phyloP scores from a whole-genome alignment of 176 grass and related monocot genomes.

The Triticum dicoccoides region DNA sequence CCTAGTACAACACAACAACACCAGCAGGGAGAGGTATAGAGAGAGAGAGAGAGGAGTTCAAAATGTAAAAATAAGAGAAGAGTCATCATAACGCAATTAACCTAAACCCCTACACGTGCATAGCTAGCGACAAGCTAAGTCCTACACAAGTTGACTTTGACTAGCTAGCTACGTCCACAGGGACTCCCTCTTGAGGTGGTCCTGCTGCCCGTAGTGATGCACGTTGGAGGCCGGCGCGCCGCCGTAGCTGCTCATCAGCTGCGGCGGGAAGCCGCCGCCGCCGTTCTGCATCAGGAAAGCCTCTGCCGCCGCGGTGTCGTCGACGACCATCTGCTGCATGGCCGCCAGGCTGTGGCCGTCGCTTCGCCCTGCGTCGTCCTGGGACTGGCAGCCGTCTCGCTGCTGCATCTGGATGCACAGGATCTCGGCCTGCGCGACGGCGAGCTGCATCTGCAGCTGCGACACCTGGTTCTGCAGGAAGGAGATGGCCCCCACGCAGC shows the following conservation, averaged over 20 bases:
- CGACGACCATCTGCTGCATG: slow-evolving; percentile 5
- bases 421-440: slow-evolving; percentile 85
- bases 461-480: slow-evolving; percentile 91
- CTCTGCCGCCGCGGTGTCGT: slow-evolving; percentile 35
- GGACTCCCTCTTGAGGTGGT: slow-evolving; percentile 78
- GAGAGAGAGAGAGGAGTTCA: background rate
- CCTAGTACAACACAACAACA: background rate
- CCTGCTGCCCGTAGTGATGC: slow-evolving; percentile 34
- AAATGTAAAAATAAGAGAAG: background rate
- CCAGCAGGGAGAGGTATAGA: too few relatives aligned
- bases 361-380: background rate
- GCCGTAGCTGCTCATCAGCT: slow-evolving; percentile 58
- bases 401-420: slow-evolving; percentile 94
- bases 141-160: slow-evolving; percentile 20
- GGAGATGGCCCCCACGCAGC: slow-evolving; percentile 91
- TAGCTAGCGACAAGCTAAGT: slow-evolving; percentile 2
- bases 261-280: slow-evolving; percentile 15
- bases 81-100: background rate
- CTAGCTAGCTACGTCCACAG: slow-evolving; percentile 69
- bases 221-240: slow-evolving; percentile 31
- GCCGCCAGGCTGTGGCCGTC: background rate
- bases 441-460: slow-evolving; percentile 95
- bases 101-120: slow-evolving; percentile 24
- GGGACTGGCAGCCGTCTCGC: background rate
- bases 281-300: slow-evolving; percentile 60